phyloP scores from a whole-genome alignment of 2,329 filamentous ascomycete genomes.

The Basipetospora chlamydospora region DNA sequence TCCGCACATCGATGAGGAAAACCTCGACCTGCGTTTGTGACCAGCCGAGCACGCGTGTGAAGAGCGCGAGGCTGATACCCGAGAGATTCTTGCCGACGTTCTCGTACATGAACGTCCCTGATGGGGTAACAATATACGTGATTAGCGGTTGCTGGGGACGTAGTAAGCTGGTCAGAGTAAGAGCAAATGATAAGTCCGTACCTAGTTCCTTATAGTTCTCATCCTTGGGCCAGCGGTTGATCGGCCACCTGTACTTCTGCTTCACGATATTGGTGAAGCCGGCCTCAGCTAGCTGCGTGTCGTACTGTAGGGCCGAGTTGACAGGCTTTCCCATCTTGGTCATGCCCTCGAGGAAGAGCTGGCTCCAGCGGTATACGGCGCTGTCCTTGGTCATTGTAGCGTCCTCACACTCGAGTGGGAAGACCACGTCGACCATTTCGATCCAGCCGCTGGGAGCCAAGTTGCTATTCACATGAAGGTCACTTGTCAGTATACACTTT shows the following conservation, averaged over 20 bases:
- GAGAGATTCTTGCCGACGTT: too few relatives aligned
- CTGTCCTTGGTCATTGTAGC: slow-evolving; percentile 15
- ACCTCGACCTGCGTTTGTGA: too few relatives aligned
- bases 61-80: too few relatives aligned
- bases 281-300: slow-evolving; percentile 27
- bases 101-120: too few relatives aligned
- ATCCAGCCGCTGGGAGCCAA: slow-evolving; percentile 20
- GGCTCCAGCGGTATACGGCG: slow-evolving; percentile 14
- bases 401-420: slow-evolving; percentile 18
- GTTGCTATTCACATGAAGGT: too few relatives aligned
- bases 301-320: slow-evolving; percentile 15
- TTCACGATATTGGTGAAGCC: slow-evolving; percentile 39
- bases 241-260: slow-evolving; percentile 32
- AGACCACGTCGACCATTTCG: slow-evolving; percentile 16
- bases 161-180: too few relatives aligned
- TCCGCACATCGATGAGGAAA: too few relatives aligned
- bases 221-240: slow-evolving; percentile 36
- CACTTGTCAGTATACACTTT: too few relatives aligned
- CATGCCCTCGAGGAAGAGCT: slow-evolving; percentile 16
- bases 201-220: slow-evolving; percentile 34
- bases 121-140: too few relatives aligned
- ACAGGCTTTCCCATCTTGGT: slow-evolving; percentile 16
- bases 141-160: too few relatives aligned
- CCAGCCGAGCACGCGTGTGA: too few relatives aligned
- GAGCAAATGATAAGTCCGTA: too few relatives aligned